Evolutionary conservation across 148 eudicot genomes (phyloP).

Genomic region (Vaccinium corymbosum): DNA sequence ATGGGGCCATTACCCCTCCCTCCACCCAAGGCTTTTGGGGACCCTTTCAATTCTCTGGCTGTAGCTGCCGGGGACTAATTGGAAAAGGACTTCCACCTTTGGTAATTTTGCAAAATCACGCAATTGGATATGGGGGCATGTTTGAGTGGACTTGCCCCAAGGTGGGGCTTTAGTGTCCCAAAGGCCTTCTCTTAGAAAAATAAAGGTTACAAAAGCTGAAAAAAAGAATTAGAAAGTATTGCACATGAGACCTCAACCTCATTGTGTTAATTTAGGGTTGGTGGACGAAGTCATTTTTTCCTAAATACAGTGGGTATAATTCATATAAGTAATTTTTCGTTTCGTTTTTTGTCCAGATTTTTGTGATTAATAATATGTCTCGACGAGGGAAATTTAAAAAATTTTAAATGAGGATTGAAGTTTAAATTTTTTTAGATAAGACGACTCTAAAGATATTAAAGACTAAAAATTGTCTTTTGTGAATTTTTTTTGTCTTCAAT

Average conservation of each 20-base stretch:
- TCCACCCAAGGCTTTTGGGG: conserved; percentile 16
- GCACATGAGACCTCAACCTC: not conserved
- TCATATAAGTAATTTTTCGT: not conserved
- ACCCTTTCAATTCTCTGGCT: conserved; percentile 3
- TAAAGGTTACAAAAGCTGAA: not conserved
- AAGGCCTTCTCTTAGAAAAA: conserved; percentile 3
- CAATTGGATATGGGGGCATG: conserved; percentile 32
- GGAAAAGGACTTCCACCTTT: conserved; percentile 31
- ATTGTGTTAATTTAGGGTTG: not conserved
- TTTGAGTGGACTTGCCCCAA: conserved; percentile 30
- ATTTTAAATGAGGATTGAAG: no score
- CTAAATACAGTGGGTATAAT: not conserved
- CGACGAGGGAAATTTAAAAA: no score
- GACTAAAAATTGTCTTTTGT: no score
- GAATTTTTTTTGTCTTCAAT: no score
- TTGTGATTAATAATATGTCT: no score
- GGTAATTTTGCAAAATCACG: conserved; percentile 37
- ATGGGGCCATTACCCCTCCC: conserved; percentile 4
- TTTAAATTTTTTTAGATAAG: no score
- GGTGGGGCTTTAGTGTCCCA: conserved; percentile 20
- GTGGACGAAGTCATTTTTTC: not conserved
- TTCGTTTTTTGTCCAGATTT: not conserved
- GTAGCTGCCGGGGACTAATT: conserved; percentile 8
- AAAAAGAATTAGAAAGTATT: not conserved
- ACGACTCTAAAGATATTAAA: no score